phyloP scores from a whole-genome alignment of 805 yeast genomes.

The Diddensiella transvaalensis region DNA sequence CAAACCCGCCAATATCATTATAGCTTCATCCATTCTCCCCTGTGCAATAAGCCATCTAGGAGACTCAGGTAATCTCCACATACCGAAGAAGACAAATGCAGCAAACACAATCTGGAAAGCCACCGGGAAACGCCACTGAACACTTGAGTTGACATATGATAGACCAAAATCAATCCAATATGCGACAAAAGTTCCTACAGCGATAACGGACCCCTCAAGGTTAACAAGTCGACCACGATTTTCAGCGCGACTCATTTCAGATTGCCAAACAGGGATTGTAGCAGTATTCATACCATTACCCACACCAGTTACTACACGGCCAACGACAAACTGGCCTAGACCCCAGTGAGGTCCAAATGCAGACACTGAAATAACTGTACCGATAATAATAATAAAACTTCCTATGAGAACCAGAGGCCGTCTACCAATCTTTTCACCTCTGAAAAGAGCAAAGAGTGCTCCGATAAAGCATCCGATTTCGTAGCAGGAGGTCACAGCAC shows the following conservation, averaged over 20 bases:
- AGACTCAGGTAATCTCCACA: conserved; percentile 74
- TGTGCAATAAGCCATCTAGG: conserved; percentile 79
- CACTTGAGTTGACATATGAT: conserved; percentile 45
- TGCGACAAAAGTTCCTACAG: conserved; percentile 70
- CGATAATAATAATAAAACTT: conserved; percentile 51
- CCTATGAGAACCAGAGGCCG: conserved; percentile 59
- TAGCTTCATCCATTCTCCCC: conserved; percentile 46
- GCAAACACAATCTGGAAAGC: conserved; percentile 63
- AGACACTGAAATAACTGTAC: conserved; percentile 58
- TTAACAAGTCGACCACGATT: conserved; percentile 67
- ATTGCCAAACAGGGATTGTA: conserved; percentile 80
- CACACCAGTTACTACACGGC: conserved; percentile 67
- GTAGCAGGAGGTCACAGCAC: conserved; percentile 53
- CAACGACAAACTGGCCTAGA: conserved; percentile 69
- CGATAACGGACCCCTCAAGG: conserved; percentile 68
- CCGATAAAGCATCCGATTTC: conserved; percentile 77
- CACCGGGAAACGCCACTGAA: conserved; percentile 77
- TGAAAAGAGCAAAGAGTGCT: conserved; percentile 56
- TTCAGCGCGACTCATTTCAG: conserved; percentile 67
- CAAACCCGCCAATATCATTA: conserved; percentile 50
- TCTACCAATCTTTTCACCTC: conserved; percentile 66
- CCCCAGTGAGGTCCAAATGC: conserved; percentile 32
- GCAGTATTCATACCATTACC: conserved; percentile 79
- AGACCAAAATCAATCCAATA: conserved; percentile 59
- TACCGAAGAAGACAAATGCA: conserved; percentile 47